Conservation (phyloP, 331 rosid genomes). For the Quercus phellos region DNA sequence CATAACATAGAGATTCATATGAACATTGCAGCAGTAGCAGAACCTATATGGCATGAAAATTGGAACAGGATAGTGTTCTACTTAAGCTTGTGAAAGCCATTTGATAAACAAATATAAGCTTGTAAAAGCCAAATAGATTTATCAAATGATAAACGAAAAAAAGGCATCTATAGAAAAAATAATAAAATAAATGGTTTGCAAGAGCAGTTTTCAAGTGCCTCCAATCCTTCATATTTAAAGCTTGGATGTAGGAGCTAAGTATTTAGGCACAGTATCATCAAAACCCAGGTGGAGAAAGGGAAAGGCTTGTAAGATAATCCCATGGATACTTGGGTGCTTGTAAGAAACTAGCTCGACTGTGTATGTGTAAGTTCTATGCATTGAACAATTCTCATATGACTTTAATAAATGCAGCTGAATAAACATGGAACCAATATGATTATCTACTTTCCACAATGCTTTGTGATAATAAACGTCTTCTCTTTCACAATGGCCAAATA, state of each 20-base stretch:
- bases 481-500: neutral
- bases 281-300: neutral
- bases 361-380: neutral
- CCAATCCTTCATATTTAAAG: neutral
- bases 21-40: neutral
- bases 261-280: neutral
- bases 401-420: neutral
- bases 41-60: neutral
- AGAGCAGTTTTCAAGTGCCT: neutral
- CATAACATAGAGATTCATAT: neutral
- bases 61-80: neutral
- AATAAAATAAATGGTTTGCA: neutral
- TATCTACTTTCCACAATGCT: neutral
- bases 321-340: neutral
- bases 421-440: neutral
- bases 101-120: neutral
- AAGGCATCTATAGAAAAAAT: neutral
- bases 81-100: neutral
- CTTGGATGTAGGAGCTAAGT: neutral
- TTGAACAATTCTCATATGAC: neutral
- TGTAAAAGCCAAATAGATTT: neutral
- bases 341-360: neutral
- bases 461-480: neutral
- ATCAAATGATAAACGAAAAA: neutral
- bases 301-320: neutral